Percentiles rank a stretch among this genome's conserved stretches.
Conservation (phyloP, 1,139 yeast genomes). For the Magnusiomyces suaveolens region DNA sequence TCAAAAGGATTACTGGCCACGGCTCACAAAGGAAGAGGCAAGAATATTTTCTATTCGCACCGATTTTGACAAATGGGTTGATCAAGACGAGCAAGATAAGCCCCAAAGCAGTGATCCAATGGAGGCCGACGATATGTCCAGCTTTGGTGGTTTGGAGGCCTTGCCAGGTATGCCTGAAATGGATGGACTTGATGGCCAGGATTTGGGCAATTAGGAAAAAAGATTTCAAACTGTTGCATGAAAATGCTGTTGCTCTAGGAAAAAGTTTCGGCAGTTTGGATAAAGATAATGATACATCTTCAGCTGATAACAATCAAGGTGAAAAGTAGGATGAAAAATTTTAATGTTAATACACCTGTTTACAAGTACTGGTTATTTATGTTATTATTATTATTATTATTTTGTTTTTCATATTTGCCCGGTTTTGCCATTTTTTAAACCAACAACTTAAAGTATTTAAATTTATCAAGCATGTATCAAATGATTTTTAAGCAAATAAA, state of each 20-base stretch:
- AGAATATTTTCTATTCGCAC: conserved; percentile 74
- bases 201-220: conserved; percentile 13
- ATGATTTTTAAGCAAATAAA: too few species aligned
- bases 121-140: conserved; percentile 16
- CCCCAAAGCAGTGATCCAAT: conserved; percentile 30
- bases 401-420: too few species aligned
- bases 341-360: too few species aligned
- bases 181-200: not conserved
- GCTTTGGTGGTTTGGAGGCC: conserved; percentile 15
- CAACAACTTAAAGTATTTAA: too few species aligned
- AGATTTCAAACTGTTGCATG: conserved; percentile 11
- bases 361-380: too few species aligned
- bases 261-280: conserved; percentile 13
- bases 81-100: conserved; percentile 80
- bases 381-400: too few species aligned
- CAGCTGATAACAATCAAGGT: conserved; percentile 17
- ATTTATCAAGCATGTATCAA: too few species aligned
- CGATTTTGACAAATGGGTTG: conserved; percentile 95
- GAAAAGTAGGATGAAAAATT: too few species aligned
- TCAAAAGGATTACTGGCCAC: conserved; percentile 82
- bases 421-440: too few species aligned
- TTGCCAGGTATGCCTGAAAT: conserved; percentile 2
- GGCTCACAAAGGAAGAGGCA: conserved; percentile 67
- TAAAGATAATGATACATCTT: conserved; percentile 9
- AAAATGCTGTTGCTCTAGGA: conserved; percentile 15